Conservation (phyloP, 495 filamentous ascomycete genomes). For the Penicillium malachiteum region DNA sequence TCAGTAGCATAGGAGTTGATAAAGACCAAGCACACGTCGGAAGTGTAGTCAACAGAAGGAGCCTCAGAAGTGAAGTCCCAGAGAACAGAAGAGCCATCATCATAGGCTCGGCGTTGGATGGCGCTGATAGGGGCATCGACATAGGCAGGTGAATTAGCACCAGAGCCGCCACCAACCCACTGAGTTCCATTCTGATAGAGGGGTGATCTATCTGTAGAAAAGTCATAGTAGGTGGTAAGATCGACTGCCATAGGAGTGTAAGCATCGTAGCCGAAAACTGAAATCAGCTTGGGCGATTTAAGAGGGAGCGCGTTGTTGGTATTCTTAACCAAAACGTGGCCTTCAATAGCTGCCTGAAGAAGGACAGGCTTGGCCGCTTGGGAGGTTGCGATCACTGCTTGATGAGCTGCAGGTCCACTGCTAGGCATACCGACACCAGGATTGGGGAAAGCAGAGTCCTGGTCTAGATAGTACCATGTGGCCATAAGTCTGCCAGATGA, state of each 20-base stretch:
- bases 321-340: conserved; percentile 76
- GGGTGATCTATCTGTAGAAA: conserved; percentile 10
- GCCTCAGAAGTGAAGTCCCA: conserved; percentile 43
- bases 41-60: conserved; percentile 20
- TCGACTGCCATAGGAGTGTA: conserved; percentile 6
- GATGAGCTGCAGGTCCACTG: conserved; percentile 70
- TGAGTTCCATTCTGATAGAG: conserved; percentile 49
- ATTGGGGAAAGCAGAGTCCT: conserved; percentile 48
- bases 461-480: conserved; percentile 52
- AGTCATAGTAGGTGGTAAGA: conserved; percentile 18
- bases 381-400: conserved; percentile 55
- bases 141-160: conserved; percentile 26
- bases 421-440: conserved; percentile 49
- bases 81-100: conserved; percentile 41
- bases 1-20: conserved; percentile 63
- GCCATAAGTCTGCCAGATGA: conserved; percentile 37
- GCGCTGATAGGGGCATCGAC: conserved; percentile 56
- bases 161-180: conserved; percentile 45
- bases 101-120: conserved; percentile 45
- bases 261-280: conserved; percentile 69
- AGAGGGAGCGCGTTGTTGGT: conserved; percentile 58
- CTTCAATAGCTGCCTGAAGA: conserved; percentile 56
- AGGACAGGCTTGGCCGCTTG: conserved; percentile 47
- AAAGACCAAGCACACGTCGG: conserved; percentile 58
- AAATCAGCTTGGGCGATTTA: conserved; percentile 51